A percentile compares a stretch with the other conserved stretches of the same genome.
These are phyloP conservation scores for Tolypocladium ovalisporum DNA, from an alignment of 2,329 filamentous ascomycete genomes.

Conservation along the genomic window DNA sequence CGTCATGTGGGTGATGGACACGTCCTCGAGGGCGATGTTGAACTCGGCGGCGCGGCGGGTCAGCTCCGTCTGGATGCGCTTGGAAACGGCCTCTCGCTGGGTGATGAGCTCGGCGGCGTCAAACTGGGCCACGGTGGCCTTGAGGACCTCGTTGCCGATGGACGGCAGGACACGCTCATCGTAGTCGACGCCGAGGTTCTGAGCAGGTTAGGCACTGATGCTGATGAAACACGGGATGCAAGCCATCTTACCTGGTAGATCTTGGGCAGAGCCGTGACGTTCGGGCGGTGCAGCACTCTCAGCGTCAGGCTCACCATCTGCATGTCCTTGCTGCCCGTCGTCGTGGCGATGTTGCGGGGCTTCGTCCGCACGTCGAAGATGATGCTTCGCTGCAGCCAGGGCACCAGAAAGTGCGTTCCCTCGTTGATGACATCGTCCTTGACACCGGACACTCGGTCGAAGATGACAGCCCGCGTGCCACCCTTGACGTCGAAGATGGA, in stretches of 20 bases:
- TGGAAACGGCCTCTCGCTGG: constrained; percentile 90
- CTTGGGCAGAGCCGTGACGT: constrained; percentile 84
- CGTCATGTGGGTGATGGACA: constrained; percentile 99
- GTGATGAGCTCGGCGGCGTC: constrained; percentile 98
- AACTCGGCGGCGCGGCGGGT: constrained; percentile 90
- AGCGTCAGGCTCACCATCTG: constrained; percentile 99
- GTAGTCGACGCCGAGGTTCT: constrained; percentile 97
- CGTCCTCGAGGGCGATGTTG: constrained; percentile 97
- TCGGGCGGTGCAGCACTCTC: constrained; percentile 86
- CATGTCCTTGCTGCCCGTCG: constrained; percentile 95
- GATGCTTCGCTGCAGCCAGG: constrained; percentile 91
- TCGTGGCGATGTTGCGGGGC: constrained; percentile 94
- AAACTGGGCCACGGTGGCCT: constrained; percentile 97
- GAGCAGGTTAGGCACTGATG: neutral
- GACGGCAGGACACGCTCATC: constrained; percentile 96
- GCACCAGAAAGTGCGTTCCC: constrained; percentile 91
- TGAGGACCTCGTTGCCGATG: constrained; percentile 98
- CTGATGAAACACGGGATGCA: neutral
- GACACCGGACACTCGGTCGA: constrained; percentile 85
- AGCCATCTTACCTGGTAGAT: constrained; percentile 76
- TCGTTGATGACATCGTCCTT: constrained; percentile 89
- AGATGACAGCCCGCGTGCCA: constrained; percentile 91
- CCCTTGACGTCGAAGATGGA: constrained; percentile 96
- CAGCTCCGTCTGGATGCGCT: constrained; percentile 87
- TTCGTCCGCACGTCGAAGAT: constrained; percentile 96